phyloP scores from a whole-genome alignment of 257 asterid species.

The Eucommia ulmoides region DNA sequence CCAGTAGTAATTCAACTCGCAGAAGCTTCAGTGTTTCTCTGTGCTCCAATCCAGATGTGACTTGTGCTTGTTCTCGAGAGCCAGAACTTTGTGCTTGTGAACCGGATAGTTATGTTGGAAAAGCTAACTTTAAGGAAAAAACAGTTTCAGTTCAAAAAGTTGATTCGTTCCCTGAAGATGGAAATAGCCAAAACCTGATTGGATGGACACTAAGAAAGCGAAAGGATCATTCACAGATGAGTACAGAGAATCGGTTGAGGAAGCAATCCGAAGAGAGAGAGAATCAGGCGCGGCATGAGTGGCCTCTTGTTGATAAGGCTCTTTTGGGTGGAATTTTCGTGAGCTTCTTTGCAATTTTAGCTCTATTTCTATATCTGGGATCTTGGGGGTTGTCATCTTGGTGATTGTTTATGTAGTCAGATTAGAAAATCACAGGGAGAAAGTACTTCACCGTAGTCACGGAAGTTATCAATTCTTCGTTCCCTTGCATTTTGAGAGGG shows the following conservation, averaged over 20 bases:
- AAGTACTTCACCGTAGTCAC: too few relatives aligned
- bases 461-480: too few relatives aligned
- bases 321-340: constrained; percentile 43
- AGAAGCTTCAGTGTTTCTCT: constrained; percentile 5
- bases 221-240: constrained; percentile 27
- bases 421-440: too few relatives aligned
- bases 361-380: constrained; percentile 29
- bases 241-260: constrained; percentile 18
- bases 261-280: too few relatives aligned
- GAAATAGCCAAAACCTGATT: constrained; percentile 23
- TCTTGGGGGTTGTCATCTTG: constrained; percentile 18
- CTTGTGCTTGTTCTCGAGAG: constrained; percentile 47
- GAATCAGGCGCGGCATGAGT: constrained; percentile 11
- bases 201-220: constrained; percentile 57
- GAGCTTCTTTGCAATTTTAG: constrained; percentile 46
- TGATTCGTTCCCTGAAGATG: constrained; percentile 13
- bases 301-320: constrained; percentile 45
- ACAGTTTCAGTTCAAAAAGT: constrained; percentile 15
- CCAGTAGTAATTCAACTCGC: constrained; percentile 14
- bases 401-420: too few relatives aligned
- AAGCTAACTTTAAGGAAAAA: constrained; percentile 16
- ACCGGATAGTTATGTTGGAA: constrained; percentile 26
- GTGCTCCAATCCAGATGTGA: constrained; percentile 28
- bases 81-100: constrained; percentile 45
- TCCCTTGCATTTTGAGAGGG: too few relatives aligned